Evolutionary conservation across 2,329 filamentous ascomycete genomes (phyloP).

Genomic region (Cladophialophora psammophila): DNA sequence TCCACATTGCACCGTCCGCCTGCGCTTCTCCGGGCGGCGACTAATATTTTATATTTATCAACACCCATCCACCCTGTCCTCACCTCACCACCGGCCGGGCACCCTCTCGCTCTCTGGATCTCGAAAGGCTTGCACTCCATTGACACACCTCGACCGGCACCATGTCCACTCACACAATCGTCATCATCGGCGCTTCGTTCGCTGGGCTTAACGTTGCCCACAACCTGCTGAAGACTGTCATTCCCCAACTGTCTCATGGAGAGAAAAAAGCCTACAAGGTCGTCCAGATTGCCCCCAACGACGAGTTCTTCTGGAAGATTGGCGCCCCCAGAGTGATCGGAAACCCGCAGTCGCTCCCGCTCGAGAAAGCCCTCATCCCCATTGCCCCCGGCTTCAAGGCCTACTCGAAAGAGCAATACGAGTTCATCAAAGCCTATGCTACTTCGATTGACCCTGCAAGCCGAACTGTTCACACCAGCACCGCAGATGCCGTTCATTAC

Average conservation of each 20-base stretch:
- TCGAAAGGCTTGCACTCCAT: constrained; percentile 1
- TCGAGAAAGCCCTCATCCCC: constrained; percentile 58
- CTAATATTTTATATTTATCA: constrained; percentile 8
- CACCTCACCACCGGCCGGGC: neutral
- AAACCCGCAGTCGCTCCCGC: constrained; percentile 56
- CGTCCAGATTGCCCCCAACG: constrained; percentile 62
- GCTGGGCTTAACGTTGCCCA: constrained; percentile 49
- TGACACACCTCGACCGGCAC: constrained; percentile 2
- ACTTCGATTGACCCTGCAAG: constrained; percentile 54
- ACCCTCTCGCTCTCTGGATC: neutral
- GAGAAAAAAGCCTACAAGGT: constrained; percentile 57
- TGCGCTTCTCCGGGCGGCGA: constrained; percentile 11
- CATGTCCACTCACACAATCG: constrained; percentile 41
- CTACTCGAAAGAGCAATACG: constrained; percentile 57
- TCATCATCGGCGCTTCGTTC: constrained; percentile 51
- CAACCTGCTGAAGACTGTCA: constrained; percentile 46
- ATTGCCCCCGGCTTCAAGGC: constrained; percentile 59
- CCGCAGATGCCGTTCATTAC: constrained; percentile 51
- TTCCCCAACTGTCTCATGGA: constrained; percentile 41
- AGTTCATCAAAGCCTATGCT: constrained; percentile 60
- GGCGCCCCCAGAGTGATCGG: constrained; percentile 62
- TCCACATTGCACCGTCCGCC: neutral
- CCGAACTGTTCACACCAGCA: constrained; percentile 55
- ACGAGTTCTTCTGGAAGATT: constrained; percentile 61
- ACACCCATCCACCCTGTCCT: constrained; percentile 4